A percentile compares a stretch with the other conserved stretches of the same genome.
phyloP scores from a whole-genome alignment of 2,329 filamentous ascomycete genomes.

The Zasmidium cellare region DNA sequence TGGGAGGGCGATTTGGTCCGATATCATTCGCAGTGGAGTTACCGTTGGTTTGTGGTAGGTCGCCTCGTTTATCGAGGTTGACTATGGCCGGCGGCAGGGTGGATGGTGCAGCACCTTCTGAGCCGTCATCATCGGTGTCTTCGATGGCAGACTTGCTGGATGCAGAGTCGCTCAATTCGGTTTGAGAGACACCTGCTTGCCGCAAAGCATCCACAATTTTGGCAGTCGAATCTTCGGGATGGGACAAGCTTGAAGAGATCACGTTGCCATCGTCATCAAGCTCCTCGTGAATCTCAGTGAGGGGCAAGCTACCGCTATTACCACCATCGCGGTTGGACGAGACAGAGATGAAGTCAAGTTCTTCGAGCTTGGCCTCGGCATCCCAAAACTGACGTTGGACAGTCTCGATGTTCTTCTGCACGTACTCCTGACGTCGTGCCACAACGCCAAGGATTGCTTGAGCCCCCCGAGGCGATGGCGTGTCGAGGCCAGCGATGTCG shows the following conservation, averaged over 20 bases:
- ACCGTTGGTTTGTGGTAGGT: conserved; percentile 3
- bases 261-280: conserved; percentile 89
- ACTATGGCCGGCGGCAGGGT: conserved; percentile 19
- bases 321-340: conserved; percentile 38
- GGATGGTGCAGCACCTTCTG: not conserved
- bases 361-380: conserved; percentile 69
- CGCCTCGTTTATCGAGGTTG: conserved; percentile 3
- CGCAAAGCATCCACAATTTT: conserved; percentile 71
- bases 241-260: conserved; percentile 53
- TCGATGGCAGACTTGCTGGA: not conserved
- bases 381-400: conserved; percentile 71
- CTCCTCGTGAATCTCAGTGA: conserved; percentile 90
- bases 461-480: conserved; percentile 48
- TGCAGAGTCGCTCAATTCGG: conserved; percentile 19
- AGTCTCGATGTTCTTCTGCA: conserved; percentile 74
- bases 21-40: conserved; percentile 1
- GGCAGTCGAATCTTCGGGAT: conserved; percentile 66
- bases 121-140: conserved; percentile 8
- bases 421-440: conserved; percentile 81
- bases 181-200: conserved; percentile 66
- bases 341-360: conserved; percentile 45
- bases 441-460: conserved; percentile 68
- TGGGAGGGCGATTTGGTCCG: conserved; percentile 21
- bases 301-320: conserved; percentile 66
- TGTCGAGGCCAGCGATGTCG: conserved; percentile 52